Evolutionary conservation across 192 early-diverging fungal species (phyloP).

Genomic region (Umbelopsis ramanniana): DNA sequence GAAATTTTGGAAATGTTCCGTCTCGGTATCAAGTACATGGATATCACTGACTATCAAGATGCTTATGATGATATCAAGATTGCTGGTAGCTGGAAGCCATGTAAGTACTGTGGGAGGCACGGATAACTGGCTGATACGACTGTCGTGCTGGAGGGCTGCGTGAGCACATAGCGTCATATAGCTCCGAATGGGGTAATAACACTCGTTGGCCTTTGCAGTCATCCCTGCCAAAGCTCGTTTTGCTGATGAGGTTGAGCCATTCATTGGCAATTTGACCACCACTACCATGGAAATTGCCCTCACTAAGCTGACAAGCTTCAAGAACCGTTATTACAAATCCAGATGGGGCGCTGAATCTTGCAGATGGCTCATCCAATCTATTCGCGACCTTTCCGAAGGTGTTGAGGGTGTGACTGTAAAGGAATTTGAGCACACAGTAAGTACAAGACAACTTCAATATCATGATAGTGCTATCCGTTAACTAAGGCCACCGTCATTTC

Average conservation of each 20-base stretch:
- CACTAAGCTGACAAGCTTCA: conserved; percentile 79
- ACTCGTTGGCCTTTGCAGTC: conserved; percentile 30
- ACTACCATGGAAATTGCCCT: conserved; percentile 71
- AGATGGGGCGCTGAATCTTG: conserved; percentile 67
- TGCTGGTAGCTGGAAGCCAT: conserved; percentile 29
- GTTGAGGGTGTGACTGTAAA: conserved; percentile 64
- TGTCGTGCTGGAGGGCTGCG: no score
- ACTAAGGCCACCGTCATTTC: no score
- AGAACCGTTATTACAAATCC: conserved; percentile 90
- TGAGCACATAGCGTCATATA: background rate
- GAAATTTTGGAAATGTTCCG: conserved; percentile 74
- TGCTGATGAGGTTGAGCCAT: conserved; percentile 60
- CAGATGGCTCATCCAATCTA: conserved; percentile 68
- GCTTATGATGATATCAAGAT: conserved; percentile 23
- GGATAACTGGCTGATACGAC: no score
- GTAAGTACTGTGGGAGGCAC: background rate
- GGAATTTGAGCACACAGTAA: conserved; percentile 72
- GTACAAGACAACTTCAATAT: background rate
- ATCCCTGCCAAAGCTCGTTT: conserved; percentile 62
- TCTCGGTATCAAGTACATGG: conserved; percentile 76
- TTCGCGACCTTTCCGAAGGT: conserved; percentile 50
- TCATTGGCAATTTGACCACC: conserved; percentile 67
- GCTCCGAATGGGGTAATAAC: background rate
- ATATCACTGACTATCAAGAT: conserved; percentile 79
- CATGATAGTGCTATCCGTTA: no score